Base-by-base conservation (phyloP, 768 basidiomycete genomes). In the Ramaria rubella region DNA sequence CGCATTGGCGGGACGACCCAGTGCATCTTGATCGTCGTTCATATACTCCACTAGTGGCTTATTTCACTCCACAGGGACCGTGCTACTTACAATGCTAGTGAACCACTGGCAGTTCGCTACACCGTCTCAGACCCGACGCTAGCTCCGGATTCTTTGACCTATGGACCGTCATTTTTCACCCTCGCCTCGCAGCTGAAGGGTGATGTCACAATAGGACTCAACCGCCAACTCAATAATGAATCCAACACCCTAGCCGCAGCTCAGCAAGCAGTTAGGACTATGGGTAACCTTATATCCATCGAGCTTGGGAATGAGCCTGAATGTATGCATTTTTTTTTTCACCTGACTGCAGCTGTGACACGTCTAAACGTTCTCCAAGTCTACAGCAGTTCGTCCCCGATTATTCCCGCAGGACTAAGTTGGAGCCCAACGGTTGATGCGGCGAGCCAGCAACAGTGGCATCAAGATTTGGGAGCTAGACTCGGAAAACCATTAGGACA, bases 261-360 rank as follows among this genome's bases (percentile, higher is more conserved):
- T 6, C 50, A 61, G 11, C 62, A 66, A 33, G 73, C 73, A 14
- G 63, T 67, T 58, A 57, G 60, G 17, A 54, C 60, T 21, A 68
- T 74, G 68, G 31, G 58, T 4, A 73, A 74, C 59, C 62, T 74
- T 11, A 29, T 51, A 9, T 51, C 49, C 21, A 38, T 38, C 36
- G 73, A 74, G 58, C 64, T 74, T 3, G 72, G 73, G 6, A 72
- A 74, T 56, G 72, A 72, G 59, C 72, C 72, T 0, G 72, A 72
- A 19, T 66, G 72, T 73, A 45, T 51, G 70, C 14, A 0, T 1
- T 38, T 58, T n/a, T 24, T 33, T 40, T 5, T 42, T 23, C 29
- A 14, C 19, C 4, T 19, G 14, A 30, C 1, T 6, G n/a, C 6
- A 30, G 31, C 2, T 27, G 6, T 19, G 26, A 29, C 38, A 11